These are phyloP conservation scores for Penstemon davidsonii DNA, from an alignment of 257 asterid species.

Conservation along the genomic window DNA sequence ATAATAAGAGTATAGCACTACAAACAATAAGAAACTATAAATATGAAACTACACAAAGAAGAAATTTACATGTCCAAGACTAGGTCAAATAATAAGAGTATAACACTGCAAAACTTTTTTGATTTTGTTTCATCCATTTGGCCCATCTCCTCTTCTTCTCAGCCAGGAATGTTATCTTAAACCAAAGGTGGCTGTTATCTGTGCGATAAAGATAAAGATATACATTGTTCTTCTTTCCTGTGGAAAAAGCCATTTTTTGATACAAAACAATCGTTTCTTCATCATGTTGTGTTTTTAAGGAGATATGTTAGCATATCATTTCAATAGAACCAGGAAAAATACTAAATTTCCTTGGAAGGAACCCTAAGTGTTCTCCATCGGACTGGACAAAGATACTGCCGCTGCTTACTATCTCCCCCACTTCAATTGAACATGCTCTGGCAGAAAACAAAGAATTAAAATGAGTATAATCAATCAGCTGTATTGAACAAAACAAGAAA, in stretches of 20 bases:
- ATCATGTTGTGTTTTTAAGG: slow-evolving; percentile 8
- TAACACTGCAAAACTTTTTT: background rate
- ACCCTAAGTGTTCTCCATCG: slow-evolving; percentile 85
- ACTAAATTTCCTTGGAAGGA: slow-evolving; percentile 69
- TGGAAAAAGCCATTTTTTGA: slow-evolving; percentile 17
- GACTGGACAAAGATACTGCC: slow-evolving; percentile 71
- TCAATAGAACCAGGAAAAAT: slow-evolving; percentile 66
- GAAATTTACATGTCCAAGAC: too few relatives aligned
- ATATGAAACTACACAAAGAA: too few relatives aligned
- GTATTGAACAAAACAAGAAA: background rate
- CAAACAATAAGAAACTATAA: too few relatives aligned
- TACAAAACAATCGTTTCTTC: background rate
- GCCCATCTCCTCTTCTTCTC: background rate
- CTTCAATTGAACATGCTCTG: slow-evolving; percentile 69
- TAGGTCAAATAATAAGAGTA: background rate
- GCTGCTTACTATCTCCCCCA: slow-evolving; percentile 58
- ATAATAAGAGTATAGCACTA: too few relatives aligned
- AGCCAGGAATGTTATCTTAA: background rate
- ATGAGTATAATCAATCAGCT: slow-evolving; percentile 6
- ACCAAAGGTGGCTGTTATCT: background rate
- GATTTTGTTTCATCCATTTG: background rate
- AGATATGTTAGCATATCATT: slow-evolving; percentile 51
- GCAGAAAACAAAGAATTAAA: slow-evolving; percentile 12
- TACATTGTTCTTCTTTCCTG: slow-evolving; percentile 15
- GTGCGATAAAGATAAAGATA: background rate